Percentiles rank a stretch among this genome's conserved stretches.
Conservation (phyloP, 176 grass and related monocot genomes). For the Phoenix roebelenii region DNA sequence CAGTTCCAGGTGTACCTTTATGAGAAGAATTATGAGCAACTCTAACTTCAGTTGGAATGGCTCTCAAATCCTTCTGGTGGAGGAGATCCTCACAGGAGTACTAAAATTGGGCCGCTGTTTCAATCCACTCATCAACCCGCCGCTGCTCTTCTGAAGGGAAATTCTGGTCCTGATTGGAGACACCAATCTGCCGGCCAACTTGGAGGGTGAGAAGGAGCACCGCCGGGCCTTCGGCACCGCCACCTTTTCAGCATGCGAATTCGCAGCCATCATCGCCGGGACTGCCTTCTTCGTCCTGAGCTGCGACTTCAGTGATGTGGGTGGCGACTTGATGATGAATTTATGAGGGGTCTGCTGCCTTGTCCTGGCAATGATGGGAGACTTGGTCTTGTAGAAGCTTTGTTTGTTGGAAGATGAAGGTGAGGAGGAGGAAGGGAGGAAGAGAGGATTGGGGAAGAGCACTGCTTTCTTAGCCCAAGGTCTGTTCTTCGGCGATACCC, state of each 20-base stretch:
- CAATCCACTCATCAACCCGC: constrained; percentile 34
- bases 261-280: constrained; percentile 5
- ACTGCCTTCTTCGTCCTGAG: constrained; percentile 40
- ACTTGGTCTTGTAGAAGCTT: constrained; percentile 49
- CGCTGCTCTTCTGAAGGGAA: constrained; percentile 32
- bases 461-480: constrained; percentile 82
- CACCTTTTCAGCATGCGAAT: constrained; percentile 25
- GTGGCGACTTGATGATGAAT: constrained; percentile 69
- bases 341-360: constrained; percentile 41
- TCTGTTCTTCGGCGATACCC: constrained; percentile 58
- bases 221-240: constrained; percentile 30
- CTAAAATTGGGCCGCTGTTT: constrained; percentile 52
- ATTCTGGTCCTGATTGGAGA: constrained; percentile 68
- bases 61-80: constrained; percentile 21
- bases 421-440: constrained; percentile 28
- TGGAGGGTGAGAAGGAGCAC: constrained; percentile 84
- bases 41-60: too few species aligned
- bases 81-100: constrained; percentile 40
- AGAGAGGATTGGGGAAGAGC: constrained; percentile 68
- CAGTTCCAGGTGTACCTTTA: too few species aligned
- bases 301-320: constrained; percentile 40
- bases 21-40: too few species aligned
- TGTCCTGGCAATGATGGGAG: constrained; percentile 36
- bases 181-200: constrained; percentile 43
- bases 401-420: constrained; percentile 41